Evolutionary conservation across 1,139 yeast species (phyloP), one percentile per base, ranked within the genome.

Genomic region (Magnusiomyces suaveolens): DNA sequence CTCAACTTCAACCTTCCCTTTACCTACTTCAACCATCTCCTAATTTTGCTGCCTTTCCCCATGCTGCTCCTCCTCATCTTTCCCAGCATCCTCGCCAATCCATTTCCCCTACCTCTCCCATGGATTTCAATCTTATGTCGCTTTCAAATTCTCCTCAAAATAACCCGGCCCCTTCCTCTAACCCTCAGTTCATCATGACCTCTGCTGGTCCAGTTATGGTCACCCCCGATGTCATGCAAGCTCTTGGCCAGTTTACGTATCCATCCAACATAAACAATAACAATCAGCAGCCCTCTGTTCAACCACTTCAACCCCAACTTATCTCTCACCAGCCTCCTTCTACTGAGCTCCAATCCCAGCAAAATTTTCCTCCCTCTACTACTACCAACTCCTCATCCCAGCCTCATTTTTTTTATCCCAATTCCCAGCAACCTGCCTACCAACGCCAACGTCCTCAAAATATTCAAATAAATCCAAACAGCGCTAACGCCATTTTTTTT

Each of bases 391-490:
- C n/a, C n/a, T n/a, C n/a, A n/a, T n/a, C n/a, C n/a, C n/a, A n/a
- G n/a, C 46, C 18, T 14, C 46, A 43, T 14, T n/a, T n/a, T n/a
- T n/a, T n/a, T n/a, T n/a, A n/a, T n/a, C 23, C 46, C 3, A 23
- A 43, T 18, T 4, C 12, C 3, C 23, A 6, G 3, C 46, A 6
- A 43, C 33, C 36, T 10, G n/a, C 48, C 29, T 32, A 46, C 16
- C 50, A 47, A 16, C 36, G 50, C 21, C 50, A 21, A 18, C 25
- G 50, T 2, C 50, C 50, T 18, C 29, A 33, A 32, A 44, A 44
- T 20, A 47, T 47, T 20, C 50, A 47, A n/a, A 47, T 47, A 14
- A 47, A 47, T 23, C 43, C 50, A 18, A 47, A 47, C 29, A 18
- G 41, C 14, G 50, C 50, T 10, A 47, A 47, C n/a, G 41, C 50